A percentile compares a stretch with the other conserved stretches of the same genome.
Conservation (phyloP, 805 yeast genomes). For the Yamadazyma olivae region DNA sequence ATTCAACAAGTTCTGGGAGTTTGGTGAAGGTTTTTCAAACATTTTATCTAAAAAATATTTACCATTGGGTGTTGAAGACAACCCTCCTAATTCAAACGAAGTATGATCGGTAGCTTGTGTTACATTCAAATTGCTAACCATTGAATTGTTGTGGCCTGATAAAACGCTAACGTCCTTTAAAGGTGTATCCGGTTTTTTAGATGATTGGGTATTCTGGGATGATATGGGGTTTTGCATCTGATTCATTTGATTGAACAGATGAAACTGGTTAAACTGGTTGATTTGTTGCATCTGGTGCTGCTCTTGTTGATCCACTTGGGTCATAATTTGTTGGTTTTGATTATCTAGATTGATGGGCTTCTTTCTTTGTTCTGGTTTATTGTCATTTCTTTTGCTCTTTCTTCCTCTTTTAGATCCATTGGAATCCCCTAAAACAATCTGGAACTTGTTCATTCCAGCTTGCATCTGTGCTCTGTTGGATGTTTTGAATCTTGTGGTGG, state of each 20-base stretch:
- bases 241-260: background rate
- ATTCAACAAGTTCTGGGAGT: constrained; percentile 16
- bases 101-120: constrained; percentile 35
- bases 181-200: constrained; percentile 1
- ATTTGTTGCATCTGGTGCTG: too few relatives aligned
- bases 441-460: constrained; percentile 44
- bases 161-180: constrained; percentile 26
- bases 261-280: too few relatives aligned
- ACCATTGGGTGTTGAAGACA: constrained; percentile 39
- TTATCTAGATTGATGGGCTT: too few relatives aligned
- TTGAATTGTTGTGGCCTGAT: constrained; percentile 20
- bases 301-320: too few relatives aligned
- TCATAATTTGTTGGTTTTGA: too few relatives aligned
- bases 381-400: constrained; percentile 5
- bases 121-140: constrained; percentile 31
- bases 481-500: constrained; percentile 12
- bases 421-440: constrained; percentile 43
- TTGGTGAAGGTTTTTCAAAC: constrained; percentile 40
- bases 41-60: constrained; percentile 37
- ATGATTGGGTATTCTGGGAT: background rate
- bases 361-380: background rate
- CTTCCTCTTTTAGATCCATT: constrained; percentile 15
- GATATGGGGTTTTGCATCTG: background rate
- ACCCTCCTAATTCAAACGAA: constrained; percentile 33
- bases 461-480: constrained; percentile 28